These are phyloP conservation scores for Fraxinus angustifolia DNA, from an alignment of 305 asterid genomes.

Conservation along the genomic window DNA sequence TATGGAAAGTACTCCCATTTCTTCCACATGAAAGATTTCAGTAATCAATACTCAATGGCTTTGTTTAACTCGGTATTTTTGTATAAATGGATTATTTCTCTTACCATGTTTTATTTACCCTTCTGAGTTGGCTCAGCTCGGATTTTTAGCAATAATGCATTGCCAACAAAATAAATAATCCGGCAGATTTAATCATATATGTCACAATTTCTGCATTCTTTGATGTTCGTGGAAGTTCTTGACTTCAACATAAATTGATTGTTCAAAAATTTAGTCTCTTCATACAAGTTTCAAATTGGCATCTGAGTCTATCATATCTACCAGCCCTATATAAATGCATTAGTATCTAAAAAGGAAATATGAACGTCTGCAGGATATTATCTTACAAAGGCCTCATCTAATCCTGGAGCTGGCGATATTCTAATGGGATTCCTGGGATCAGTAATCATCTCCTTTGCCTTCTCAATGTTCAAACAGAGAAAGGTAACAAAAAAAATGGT, in stretches of 20 bases:
- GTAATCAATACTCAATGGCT: not conserved
- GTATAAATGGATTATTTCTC: not conserved
- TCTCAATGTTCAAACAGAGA: slow-evolving; percentile 97
- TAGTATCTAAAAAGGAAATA: not conserved
- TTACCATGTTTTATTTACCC: not conserved
- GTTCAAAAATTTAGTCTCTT: not conserved
- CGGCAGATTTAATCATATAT: not conserved
- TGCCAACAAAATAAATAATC: not conserved
- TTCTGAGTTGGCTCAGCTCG: not conserved
- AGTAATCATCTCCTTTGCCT: slow-evolving; percentile 90
- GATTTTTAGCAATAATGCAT: not conserved
- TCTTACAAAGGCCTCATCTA: slow-evolving; percentile 73
- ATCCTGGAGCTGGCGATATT: slow-evolving; percentile 97
- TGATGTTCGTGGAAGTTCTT: not conserved
- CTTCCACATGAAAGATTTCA: not conserved
- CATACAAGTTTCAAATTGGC: not conserved
- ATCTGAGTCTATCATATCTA: not conserved
- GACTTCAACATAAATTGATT: not conserved
- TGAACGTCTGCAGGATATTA: slow-evolving; percentile 54
- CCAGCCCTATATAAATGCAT: not conserved
- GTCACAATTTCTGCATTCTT: not conserved
- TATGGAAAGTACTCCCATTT: not conserved
- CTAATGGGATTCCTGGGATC: slow-evolving; percentile 97
- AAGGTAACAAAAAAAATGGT: slow-evolving; percentile 42
- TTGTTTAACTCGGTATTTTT: not conserved